Base-by-base conservation (phyloP, 2,329 filamentous ascomycete species). In the Pyricularia sp. region DNA sequence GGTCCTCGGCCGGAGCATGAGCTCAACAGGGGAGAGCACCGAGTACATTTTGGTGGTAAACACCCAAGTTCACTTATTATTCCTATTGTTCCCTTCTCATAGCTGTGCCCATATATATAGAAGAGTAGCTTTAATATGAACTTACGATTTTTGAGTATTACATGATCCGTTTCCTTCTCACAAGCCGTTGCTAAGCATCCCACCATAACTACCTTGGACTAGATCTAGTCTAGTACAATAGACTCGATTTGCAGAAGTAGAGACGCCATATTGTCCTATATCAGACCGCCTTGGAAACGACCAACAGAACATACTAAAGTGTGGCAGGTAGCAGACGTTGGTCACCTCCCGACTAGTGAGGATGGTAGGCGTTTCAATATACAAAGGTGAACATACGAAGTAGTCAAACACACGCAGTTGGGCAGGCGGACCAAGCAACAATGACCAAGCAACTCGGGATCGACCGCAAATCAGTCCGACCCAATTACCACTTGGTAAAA, bases 11-110 rank as follows among this genome's bases (percentile, higher is more conserved):
- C 79, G 1, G 79, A 80, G 33, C 72, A 79, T 69, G 79, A 82
- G 73, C 72, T 74, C 72, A 82, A 82, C 66, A 77, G 76, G 71
- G 80, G 79, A 0, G 70, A 72, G 50, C 79, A 82, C 69, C 75
- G 72, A 14, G 74, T 82, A 28, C 78, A 82, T 67, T 76, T 75
- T 59, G 78, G 80, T 3, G 74, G 74, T 2, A 75, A 80, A 28
- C 76, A 79, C 61, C 77, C 78, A 0, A 80, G 78, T 66, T 74
- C 71, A 1, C 70, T 81, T 4, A 79, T 80, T 63, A 68, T 82
- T 66, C 80, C 79, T 2, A 79, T 79, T 66, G 66, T 68, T 59
- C 25, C 59, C 4, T 30, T 64, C 59, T 64, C 25, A 64, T 26
- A 64, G 59, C 4, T 55, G 42, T 36, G 17, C 5, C 17, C 42